Evolutionary conservation across 2,329 filamentous ascomycete species (phyloP).

Genomic region (Colletotrichum sp.): DNA sequence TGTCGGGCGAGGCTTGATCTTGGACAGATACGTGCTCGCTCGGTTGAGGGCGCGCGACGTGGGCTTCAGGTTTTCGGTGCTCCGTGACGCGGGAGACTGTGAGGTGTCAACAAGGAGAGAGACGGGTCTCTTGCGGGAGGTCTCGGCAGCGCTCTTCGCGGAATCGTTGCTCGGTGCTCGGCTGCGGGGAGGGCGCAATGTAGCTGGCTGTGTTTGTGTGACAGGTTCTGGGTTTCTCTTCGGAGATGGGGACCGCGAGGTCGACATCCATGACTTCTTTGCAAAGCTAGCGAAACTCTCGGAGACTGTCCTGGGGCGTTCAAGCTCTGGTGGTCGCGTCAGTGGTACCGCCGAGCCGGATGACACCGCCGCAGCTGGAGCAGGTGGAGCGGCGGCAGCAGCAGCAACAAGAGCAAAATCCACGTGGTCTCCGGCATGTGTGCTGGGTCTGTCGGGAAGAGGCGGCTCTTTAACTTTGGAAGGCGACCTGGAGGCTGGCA

Average conservation of each 20-base stretch:
- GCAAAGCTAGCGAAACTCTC: constrained; percentile 57
- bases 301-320: constrained; percentile 43
- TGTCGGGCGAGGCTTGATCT: constrained; percentile 54
- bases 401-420: not conserved
- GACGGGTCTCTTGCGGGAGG: constrained; percentile 34
- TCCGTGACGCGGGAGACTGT: constrained; percentile 32
- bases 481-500: constrained; percentile 50
- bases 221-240: constrained; percentile 32
- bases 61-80: constrained; percentile 41
- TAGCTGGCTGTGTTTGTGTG: constrained; percentile 23
- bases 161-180: constrained; percentile 11
- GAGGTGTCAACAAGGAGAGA: constrained; percentile 26
- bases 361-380: constrained; percentile 6
- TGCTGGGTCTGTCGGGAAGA: constrained; percentile 26
- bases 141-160: constrained; percentile 32
- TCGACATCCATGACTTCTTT: constrained; percentile 55
- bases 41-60: constrained; percentile 45
- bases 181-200: constrained; percentile 15
- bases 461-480: constrained; percentile 38
- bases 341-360: constrained; percentile 3
- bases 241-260: constrained; percentile 56
- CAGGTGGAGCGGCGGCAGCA: not conserved
- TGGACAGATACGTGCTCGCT: constrained; percentile 55
- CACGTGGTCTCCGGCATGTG: constrained; percentile 18
- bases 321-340: constrained; percentile 29